These are phyloP conservation scores for Aspergillus phoenicis DNA, from an alignment of 2,329 filamentous ascomycete genomes.

Conservation along the genomic window DNA sequence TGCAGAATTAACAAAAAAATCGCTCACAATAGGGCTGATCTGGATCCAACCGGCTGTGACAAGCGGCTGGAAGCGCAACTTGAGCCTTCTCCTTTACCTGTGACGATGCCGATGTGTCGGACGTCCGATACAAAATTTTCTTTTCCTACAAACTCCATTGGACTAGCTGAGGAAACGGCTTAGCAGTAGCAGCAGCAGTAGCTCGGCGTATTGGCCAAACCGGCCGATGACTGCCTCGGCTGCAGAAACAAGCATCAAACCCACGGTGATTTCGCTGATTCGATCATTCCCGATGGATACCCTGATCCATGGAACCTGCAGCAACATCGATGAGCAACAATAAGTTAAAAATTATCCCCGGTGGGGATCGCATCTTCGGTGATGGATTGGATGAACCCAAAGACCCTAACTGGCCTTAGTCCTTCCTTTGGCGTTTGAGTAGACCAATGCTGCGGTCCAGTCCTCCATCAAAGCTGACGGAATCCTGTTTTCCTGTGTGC, in stretches of 20 bases:
- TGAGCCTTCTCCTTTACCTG: not conserved
- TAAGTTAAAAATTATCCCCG: not conserved
- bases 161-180: not conserved
- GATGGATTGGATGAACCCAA: not conserved
- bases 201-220: not conserved
- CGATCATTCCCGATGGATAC: not conserved
- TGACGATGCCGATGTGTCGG: not conserved
- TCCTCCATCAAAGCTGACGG: not conserved
- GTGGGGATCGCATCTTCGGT: not conserved
- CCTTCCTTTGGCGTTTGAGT: not conserved
- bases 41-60: not conserved
- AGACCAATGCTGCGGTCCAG: not conserved
- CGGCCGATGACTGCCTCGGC: not conserved
- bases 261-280: not conserved
- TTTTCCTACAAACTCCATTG: not conserved
- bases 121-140: not conserved
- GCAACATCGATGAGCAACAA: not conserved
- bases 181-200: not conserved
- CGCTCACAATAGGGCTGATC: slow-evolving; percentile 6
- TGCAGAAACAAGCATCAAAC: slow-evolving; percentile 3
- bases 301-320: not conserved
- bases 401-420: not conserved
- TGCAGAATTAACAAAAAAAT: not conserved
- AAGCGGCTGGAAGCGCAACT: not conserved
- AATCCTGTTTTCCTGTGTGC: not conserved